Conservation (phyloP, 306 rosid genomes). For the Hippophae gyantsensis region DNA sequence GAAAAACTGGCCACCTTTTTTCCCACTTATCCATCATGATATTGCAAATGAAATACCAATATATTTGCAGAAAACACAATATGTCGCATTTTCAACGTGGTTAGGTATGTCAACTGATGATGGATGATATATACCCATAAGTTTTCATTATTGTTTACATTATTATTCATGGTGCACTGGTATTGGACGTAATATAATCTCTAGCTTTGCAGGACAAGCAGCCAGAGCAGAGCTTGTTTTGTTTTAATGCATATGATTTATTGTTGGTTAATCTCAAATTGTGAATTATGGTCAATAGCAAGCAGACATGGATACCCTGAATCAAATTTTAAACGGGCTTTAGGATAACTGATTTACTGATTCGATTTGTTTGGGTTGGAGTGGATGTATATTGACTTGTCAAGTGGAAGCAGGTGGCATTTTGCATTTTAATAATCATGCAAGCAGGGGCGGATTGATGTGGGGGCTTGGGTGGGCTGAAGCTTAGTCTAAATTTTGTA, state of each 20-base stretch:
- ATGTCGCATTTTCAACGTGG: conserved; percentile 79
- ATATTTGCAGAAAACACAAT: conserved; percentile 77
- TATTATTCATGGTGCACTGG: not conserved
- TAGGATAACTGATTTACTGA: too few relatives aligned
- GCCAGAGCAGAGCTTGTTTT: not conserved
- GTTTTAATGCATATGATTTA: not conserved
- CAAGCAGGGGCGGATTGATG: too few relatives aligned
- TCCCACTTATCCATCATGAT: conserved; percentile 96
- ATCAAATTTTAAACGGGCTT: too few relatives aligned
- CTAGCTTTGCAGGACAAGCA: not conserved
- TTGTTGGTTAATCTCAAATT: not conserved
- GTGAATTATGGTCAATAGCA: not conserved
- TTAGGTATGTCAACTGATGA: conserved; percentile 48
- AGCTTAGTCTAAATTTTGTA: not conserved
- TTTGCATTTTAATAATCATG: too few relatives aligned
- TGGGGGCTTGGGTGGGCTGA: too few relatives aligned
- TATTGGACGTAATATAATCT: not conserved
- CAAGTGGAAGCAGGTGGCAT: too few relatives aligned
- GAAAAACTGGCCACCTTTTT: conserved; percentile 98
- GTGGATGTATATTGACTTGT: too few relatives aligned
- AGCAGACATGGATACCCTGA: not conserved
- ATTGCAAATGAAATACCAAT: conserved; percentile 81
- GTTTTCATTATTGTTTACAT: not conserved
- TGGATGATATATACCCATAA: not conserved
- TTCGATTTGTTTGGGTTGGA: too few relatives aligned